A percentile compares a stretch with the other conserved stretches of the same genome.
phyloP scores from a whole-genome alignment of 352 stramenopile species.

The Globisporangium barbulae region DNA sequence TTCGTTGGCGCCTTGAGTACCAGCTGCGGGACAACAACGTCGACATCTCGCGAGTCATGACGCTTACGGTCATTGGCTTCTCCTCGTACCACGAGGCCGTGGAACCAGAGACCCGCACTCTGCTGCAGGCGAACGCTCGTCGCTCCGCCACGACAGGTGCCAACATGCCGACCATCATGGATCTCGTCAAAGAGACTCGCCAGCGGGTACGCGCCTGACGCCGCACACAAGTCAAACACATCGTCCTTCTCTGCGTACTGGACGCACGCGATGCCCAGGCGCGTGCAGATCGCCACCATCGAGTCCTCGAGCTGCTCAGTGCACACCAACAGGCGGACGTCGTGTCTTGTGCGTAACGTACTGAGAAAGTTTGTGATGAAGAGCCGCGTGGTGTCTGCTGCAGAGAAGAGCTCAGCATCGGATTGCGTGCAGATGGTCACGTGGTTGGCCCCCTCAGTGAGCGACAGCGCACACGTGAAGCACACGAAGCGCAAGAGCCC shows the following conservation, averaged over 20 bases:
- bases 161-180: constrained; percentile 26
- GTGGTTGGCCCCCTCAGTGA: constrained; percentile 32
- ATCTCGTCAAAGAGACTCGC: constrained; percentile 57
- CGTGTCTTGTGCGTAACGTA: constrained; percentile 15
- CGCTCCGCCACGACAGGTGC: constrained; percentile 28
- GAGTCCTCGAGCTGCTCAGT: constrained; percentile 41
- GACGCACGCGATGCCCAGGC: constrained; percentile 51
- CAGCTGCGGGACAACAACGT: constrained; percentile 40
- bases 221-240: constrained; percentile 35
- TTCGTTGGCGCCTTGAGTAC: constrained; percentile 53
- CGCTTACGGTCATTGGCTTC: neutral
- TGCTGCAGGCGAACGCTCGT: constrained; percentile 36
- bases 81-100: constrained; percentile 18
- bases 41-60: neutral
- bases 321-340: constrained; percentile 45
- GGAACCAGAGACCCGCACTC: constrained; percentile 35
- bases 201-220: constrained; percentile 35
- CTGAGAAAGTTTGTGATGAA: constrained; percentile 33
- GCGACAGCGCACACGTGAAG: constrained; percentile 33
- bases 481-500: constrained; percentile 36
- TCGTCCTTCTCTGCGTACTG: constrained; percentile 57
- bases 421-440: constrained; percentile 27
- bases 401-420: constrained; percentile 25
- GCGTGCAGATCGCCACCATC: constrained; percentile 40
- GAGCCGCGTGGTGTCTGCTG: constrained; percentile 18